phyloP scores from a whole-genome alignment of 345 rosid species.

The Aquilaria yunnanensis region DNA sequence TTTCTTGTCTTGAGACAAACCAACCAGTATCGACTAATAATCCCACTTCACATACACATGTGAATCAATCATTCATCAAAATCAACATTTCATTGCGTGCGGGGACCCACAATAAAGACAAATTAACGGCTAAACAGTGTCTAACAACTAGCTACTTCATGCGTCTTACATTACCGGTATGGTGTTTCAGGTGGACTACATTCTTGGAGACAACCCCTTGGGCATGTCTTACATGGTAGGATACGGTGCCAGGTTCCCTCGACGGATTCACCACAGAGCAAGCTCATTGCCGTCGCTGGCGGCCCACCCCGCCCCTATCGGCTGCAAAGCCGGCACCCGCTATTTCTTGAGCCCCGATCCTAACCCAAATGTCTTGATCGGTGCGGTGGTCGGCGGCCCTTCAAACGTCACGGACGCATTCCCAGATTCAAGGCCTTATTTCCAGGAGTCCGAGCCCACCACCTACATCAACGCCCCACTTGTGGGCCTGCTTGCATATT shows the following conservation, averaged over 20 bases:
- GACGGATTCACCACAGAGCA: constrained; percentile 87
- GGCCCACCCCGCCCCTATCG: constrained; percentile 54
- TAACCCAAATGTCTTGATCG: constrained; percentile 71
- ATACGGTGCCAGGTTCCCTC: constrained; percentile 73
- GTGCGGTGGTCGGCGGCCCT: constrained; percentile 94
- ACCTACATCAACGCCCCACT: constrained; percentile 96
- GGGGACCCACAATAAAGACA: constrained; percentile 15
- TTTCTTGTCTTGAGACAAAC: no score
- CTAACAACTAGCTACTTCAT: background rate
- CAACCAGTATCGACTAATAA: no score
- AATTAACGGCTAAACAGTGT: constrained; percentile 19
- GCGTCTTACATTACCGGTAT: background rate
- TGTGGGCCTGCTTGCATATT: constrained; percentile 76
- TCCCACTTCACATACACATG: background rate
- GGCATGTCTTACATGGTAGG: constrained; percentile 97
- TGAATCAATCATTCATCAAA: constrained; percentile 1
- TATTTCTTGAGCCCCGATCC: constrained; percentile 61
- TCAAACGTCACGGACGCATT: constrained; percentile 75
- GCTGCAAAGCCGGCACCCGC: constrained; percentile 63
- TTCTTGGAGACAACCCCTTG: constrained; percentile 85
- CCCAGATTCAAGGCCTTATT: constrained; percentile 72
- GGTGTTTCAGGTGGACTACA: constrained; percentile 72
- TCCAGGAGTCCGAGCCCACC: constrained; percentile 92
- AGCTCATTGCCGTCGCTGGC: constrained; percentile 70
- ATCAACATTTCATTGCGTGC: constrained; percentile 3